These are phyloP conservation scores for Sparassis latifolia DNA, from an alignment of 1,284 basidiomycete genomes.

Conservation along the genomic window DNA sequence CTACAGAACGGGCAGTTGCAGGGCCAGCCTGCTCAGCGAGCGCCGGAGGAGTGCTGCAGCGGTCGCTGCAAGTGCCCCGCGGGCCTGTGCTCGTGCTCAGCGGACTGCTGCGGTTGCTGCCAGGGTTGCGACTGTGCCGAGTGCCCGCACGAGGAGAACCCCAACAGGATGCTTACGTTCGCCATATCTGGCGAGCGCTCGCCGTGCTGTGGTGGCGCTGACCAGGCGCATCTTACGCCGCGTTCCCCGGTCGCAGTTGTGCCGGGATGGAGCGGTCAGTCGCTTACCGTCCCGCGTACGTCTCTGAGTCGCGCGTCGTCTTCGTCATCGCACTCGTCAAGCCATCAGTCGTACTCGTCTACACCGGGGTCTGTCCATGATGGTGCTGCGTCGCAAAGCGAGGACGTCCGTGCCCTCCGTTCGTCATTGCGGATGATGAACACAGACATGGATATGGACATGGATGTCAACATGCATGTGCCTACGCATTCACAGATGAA, in stretches of 20 bases:
- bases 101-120: conserved; percentile 28
- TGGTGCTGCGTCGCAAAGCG: neutral
- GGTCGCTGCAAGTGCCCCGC: conserved; percentile 30
- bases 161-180: conserved; percentile 20
- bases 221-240: neutral
- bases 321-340: conserved; percentile 13
- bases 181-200: conserved; percentile 25
- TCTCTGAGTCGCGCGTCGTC: conserved; percentile 17
- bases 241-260: neutral
- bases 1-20: conserved; percentile 3
- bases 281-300: conserved; percentile 11
- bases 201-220: conserved; percentile 16
- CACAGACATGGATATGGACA: neutral
- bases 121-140: conserved; percentile 26
- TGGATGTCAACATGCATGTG: too few species aligned
- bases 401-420: neutral
- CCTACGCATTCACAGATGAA: too few species aligned
- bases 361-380: neutral
- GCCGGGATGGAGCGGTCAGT: conserved; percentile 4
- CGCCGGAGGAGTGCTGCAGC: conserved; percentile 22
- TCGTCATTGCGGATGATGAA: neutral
- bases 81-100: conserved; percentile 29
- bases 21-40: conserved; percentile 5
- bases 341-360: conserved; percentile 1
- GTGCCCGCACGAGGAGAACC: conserved; percentile 15